A percentile compares a stretch with the other conserved stretches of the same genome.
Conservation (phyloP, 148 eudicot species). For the Polygonum maritimum region DNA sequence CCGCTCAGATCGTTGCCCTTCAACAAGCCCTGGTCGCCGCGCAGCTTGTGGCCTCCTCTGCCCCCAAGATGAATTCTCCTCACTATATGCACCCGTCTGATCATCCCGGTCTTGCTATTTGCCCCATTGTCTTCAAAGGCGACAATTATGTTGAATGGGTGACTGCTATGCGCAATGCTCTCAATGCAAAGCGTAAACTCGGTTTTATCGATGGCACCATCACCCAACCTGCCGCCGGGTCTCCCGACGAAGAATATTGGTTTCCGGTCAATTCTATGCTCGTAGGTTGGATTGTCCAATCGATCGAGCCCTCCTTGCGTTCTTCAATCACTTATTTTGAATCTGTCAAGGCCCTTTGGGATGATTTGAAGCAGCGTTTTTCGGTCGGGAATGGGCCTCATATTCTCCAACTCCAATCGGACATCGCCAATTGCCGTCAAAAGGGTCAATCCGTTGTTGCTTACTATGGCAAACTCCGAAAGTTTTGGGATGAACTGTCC, state of each 20-base stretch:
- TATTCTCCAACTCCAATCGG: neutral
- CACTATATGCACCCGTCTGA: neutral
- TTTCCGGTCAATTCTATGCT: neutral
- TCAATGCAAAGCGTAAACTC: neutral
- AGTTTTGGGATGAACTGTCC: neutral
- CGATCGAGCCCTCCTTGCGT: neutral
- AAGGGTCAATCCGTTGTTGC: neutral
- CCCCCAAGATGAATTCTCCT: neutral
- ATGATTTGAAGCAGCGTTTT: neutral
- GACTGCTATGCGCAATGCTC: neutral
- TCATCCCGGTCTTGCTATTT: no score
- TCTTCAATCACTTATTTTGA: neutral
- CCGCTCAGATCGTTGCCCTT: neutral
- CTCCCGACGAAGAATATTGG: neutral
- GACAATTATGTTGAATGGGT: neutral
- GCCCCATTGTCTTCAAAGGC: neutral
- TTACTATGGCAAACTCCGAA: neutral
- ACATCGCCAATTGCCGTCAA: neutral
- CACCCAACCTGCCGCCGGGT: neutral
- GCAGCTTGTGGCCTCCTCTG: neutral
- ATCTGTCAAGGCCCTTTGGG: neutral
- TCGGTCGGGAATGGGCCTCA: neutral
- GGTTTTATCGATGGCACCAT: neutral
- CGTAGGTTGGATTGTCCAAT: neutral
- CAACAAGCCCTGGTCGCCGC: neutral